These are phyloP conservation scores for Cenococcum geophilum DNA, from an alignment of 495 filamentous ascomycete species.

Conservation along the genomic window DNA sequence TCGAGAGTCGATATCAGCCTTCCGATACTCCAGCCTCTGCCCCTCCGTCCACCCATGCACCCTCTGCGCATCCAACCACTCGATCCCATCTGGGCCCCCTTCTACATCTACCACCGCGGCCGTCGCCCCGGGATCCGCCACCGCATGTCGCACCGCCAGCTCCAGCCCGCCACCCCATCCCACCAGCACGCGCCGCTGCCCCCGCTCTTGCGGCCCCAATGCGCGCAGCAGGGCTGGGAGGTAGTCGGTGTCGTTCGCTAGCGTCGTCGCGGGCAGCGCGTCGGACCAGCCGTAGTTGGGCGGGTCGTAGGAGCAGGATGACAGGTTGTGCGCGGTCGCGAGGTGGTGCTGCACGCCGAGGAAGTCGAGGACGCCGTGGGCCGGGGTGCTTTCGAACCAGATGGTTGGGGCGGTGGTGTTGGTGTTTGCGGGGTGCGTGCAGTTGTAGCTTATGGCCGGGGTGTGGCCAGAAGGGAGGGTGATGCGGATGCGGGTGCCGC, in stretches of 20 bases:
- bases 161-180: neutral
- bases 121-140: neutral
- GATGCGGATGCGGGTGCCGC: neutral
- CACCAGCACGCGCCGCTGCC: neutral
- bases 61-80: neutral
- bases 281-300: neutral
- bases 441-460: neutral
- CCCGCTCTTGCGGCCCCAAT: neutral
- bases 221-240: neutral
- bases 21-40: neutral
- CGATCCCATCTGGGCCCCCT: neutral
- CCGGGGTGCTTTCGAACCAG: neutral
- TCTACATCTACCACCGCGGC: neutral
- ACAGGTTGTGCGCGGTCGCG: neutral
- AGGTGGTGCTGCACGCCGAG: neutral
- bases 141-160: neutral
- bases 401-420: neutral
- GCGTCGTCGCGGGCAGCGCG: neutral
- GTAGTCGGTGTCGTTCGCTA: neutral
- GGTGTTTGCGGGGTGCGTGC: neutral
- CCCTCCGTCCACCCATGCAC: neutral
- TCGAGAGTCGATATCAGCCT: neutral
- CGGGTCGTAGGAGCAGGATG: neutral
- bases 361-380: slow-evolving; percentile 1
- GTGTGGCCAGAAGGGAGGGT: neutral